A percentile compares a stretch with the other conserved stretches of the same genome.
These are phyloP conservation scores for Solanum chiquidenum DNA, from an alignment of 257 asterid genomes.

Conservation along the genomic window DNA sequence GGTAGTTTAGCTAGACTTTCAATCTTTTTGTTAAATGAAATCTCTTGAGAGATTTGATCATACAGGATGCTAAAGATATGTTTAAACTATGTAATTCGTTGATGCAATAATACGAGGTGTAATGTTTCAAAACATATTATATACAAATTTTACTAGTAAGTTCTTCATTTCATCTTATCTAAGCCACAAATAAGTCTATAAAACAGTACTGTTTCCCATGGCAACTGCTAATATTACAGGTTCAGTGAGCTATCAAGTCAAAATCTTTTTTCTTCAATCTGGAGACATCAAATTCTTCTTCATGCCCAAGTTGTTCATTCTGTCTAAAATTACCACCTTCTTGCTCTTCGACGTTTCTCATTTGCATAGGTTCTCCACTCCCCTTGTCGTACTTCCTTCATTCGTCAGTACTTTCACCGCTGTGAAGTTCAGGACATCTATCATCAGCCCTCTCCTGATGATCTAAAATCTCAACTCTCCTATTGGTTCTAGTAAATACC, in stretches of 20 bases:
- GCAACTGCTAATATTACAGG: background rate
- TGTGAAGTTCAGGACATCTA: background rate
- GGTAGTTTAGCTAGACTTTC: background rate
- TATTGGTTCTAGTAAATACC: constrained; percentile 24
- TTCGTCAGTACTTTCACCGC: constrained; percentile 44
- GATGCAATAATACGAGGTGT: background rate
- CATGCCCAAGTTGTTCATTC: constrained; percentile 26
- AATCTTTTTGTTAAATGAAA: no score
- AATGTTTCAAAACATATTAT: background rate
- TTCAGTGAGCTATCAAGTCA: constrained; percentile 12
- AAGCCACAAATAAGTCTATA: background rate
- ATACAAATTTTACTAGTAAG: background rate
- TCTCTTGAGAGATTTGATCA: background rate
- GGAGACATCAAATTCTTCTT: constrained; percentile 47
- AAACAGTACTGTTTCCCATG: background rate
- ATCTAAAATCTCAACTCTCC: constrained; percentile 47
- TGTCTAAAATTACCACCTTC: constrained; percentile 37
- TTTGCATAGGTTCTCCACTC: constrained; percentile 32
- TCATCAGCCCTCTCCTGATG: constrained; percentile 38
- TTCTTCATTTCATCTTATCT: background rate
- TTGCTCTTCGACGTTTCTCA: constrained; percentile 47
- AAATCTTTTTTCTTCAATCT: constrained; percentile 61
- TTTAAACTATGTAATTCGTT: background rate
- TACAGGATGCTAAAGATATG: background rate
- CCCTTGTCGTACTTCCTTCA: constrained; percentile 59